Evolutionary conservation across 2,329 filamentous ascomycete species (phyloP).

Genomic region (Parastagonospora nodorum): DNA sequence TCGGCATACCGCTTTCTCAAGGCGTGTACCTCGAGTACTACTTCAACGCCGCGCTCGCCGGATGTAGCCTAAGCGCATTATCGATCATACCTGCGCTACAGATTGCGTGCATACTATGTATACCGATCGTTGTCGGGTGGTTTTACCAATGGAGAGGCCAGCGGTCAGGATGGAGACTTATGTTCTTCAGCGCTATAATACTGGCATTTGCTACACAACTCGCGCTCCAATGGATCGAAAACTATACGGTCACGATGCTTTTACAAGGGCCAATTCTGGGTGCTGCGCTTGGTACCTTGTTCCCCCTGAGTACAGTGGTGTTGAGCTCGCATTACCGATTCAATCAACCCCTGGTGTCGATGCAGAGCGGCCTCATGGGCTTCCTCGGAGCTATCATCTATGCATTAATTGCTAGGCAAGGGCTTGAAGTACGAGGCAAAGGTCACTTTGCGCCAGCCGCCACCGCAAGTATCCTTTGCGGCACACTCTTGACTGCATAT

Average conservation of each 20-base stretch:
- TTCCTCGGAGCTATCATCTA: constrained; percentile 23
- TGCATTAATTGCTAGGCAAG: constrained; percentile 4
- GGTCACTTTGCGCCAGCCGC: neutral
- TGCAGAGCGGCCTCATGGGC: constrained; percentile 29
- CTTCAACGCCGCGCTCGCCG: constrained; percentile 15
- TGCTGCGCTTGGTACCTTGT: constrained; percentile 17
- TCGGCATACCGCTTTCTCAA: constrained; percentile 30
- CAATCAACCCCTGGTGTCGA: constrained; percentile 40
- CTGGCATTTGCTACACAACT: neutral
- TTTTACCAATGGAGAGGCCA: constrained; percentile 8
- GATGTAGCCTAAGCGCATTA: constrained; percentile 8
- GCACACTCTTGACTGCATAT: constrained; percentile 10
- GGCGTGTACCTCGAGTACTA: constrained; percentile 28
- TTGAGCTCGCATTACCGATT: constrained; percentile 28
- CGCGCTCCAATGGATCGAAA: neutral
- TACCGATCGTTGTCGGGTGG: neutral
- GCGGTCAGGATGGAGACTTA: constrained; percentile 2
- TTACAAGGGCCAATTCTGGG: constrained; percentile 24
- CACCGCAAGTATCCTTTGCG: constrained; percentile 3
- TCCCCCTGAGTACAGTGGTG: constrained; percentile 11
- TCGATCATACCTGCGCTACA: constrained; percentile 15
- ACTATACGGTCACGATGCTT: neutral
- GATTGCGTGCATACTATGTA: constrained; percentile 18
- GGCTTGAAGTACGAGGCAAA: neutral
- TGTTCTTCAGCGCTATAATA: neutral